Percentiles rank a stretch among this genome's conserved stretches.
These are phyloP conservation scores for Diaporthe citrichinensis DNA, from an alignment of 2,329 filamentous ascomycete species.

Conservation along the genomic window DNA sequence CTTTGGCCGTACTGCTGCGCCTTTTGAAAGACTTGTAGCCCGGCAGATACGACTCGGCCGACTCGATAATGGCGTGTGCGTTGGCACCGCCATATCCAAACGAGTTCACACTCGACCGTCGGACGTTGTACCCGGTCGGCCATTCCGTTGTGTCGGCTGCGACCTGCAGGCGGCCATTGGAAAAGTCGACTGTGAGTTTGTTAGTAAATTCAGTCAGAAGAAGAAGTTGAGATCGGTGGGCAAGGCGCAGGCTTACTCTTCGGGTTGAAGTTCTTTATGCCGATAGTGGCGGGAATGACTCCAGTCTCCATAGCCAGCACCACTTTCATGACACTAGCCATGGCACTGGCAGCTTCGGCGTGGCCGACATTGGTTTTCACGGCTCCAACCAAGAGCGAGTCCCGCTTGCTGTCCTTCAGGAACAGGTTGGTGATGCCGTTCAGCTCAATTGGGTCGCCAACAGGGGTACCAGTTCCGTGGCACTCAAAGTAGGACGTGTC, in stretches of 20 bases:
- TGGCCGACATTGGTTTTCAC: constrained; percentile 50
- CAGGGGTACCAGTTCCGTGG: constrained; percentile 20
- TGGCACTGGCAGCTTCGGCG: constrained; percentile 15
- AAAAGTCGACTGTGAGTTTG: constrained; percentile 41
- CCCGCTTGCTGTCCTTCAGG: neutral
- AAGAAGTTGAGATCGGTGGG: neutral
- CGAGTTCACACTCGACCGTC: constrained; percentile 43
- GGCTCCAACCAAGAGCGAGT: constrained; percentile 48
- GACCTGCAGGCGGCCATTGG: neutral
- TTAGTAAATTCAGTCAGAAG: neutral
- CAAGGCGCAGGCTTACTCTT: neutral
- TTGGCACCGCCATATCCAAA: constrained; percentile 41
- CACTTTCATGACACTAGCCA: constrained; percentile 24
- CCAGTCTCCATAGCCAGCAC: neutral
- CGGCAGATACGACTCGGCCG: neutral
- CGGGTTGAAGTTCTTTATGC: constrained; percentile 40
- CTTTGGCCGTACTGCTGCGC: neutral
- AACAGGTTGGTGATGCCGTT: neutral
- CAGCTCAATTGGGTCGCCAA: constrained; percentile 27
- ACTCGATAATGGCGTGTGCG: neutral
- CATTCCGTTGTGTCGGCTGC: neutral
- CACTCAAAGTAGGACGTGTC: constrained; percentile 23
- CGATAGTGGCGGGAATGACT: constrained; percentile 46
- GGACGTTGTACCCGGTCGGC: constrained; percentile 45
- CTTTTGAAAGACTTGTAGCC: constrained; percentile 44